Evolutionary conservation across 2,329 filamentous ascomycete genomes (phyloP).

Genomic region (Aspergillus neotritici): DNA sequence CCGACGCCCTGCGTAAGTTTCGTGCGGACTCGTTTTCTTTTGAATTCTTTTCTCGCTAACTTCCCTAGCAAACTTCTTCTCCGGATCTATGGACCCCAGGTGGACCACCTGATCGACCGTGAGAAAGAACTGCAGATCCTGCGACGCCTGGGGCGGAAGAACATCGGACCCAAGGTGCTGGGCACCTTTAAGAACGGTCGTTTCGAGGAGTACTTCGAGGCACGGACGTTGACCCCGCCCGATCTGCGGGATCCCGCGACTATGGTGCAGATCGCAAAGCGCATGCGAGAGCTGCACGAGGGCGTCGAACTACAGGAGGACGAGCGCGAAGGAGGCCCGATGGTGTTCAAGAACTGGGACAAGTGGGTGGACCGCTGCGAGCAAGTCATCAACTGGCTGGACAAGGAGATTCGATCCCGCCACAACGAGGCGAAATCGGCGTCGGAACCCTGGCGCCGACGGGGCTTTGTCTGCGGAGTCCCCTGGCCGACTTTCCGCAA

Average conservation of each 20-base stretch:
- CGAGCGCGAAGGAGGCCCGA: constrained; percentile 72
- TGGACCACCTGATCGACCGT: constrained; percentile 91
- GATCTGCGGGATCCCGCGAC: constrained; percentile 77
- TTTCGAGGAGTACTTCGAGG: constrained; percentile 91
- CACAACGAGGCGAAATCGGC: constrained; percentile 39
- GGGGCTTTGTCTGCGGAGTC: constrained; percentile 74
- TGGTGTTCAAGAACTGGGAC: constrained; percentile 91
- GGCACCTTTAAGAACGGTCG: constrained; percentile 92
- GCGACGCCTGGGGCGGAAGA: constrained; percentile 78
- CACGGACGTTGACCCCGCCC: constrained; percentile 67
- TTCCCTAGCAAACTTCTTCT: constrained; percentile 66
- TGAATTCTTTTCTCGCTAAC: neutral
- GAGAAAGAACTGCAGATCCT: constrained; percentile 85
- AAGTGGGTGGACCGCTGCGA: constrained; percentile 68
- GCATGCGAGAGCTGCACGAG: constrained; percentile 92
- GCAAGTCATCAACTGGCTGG: constrained; percentile 48
- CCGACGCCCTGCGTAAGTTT: constrained; percentile 50
- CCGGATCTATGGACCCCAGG: constrained; percentile 89
- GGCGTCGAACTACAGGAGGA: constrained; percentile 78
- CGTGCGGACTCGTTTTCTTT: neutral
- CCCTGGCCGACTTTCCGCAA: constrained; percentile 74
- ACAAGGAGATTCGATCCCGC: constrained; percentile 53
- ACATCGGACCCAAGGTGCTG: constrained; percentile 83
- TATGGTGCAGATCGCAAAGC: constrained; percentile 89
- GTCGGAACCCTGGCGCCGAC: constrained; percentile 57